A percentile compares a stretch with the other conserved stretches of the same genome.
Conservation (phyloP, 2,329 filamentous ascomycete genomes). For the Emergomyces orientalis region DNA sequence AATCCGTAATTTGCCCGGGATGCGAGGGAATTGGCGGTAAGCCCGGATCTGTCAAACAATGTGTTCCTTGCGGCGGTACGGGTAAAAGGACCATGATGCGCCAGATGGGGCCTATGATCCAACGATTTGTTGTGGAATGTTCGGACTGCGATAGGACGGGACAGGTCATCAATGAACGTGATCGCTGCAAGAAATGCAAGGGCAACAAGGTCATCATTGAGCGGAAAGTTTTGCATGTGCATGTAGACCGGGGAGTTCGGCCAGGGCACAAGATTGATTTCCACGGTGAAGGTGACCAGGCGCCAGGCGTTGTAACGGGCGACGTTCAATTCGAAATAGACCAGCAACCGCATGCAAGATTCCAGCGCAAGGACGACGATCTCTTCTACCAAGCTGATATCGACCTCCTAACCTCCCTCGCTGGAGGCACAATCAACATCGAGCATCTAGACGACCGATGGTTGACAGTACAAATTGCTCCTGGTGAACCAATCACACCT, state of each 20-base stretch:
- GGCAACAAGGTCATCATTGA: slow-evolving; percentile 98
- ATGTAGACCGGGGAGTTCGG: slow-evolving; percentile 89
- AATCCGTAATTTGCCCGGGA: slow-evolving; percentile 91
- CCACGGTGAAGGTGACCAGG: slow-evolving; percentile 90
- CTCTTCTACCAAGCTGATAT: slow-evolving; percentile 93
- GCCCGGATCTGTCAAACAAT: slow-evolving; percentile 93
- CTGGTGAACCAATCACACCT: slow-evolving; percentile 88
- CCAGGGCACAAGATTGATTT: slow-evolving; percentile 96
- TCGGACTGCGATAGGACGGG: slow-evolving; percentile 96
- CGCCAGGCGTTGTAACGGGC: slow-evolving; percentile 83
- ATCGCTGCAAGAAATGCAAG: slow-evolving; percentile 90
- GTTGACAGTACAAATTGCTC: slow-evolving; percentile 85
- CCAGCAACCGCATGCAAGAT: slow-evolving; percentile 93
- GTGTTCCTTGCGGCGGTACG: slow-evolving; percentile 78
- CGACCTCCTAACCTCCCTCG: slow-evolving; percentile 87
- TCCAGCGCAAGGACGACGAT: slow-evolving; percentile 93
- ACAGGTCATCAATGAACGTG: slow-evolving; percentile 92
- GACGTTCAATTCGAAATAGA: slow-evolving; percentile 99
- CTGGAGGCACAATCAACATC: slow-evolving; percentile 80
- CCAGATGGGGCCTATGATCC: slow-evolving; percentile 99
- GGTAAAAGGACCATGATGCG: slow-evolving; percentile 99
- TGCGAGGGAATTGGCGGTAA: slow-evolving; percentile 93
- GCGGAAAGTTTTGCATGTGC: slow-evolving; percentile 95
- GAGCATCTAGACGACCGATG: slow-evolving; percentile 97
- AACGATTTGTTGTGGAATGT: slow-evolving; percentile 98